These are phyloP conservation scores for Blastocladiella emersonii DNA, from an alignment of 371 early-diverging fungal species.

Conservation along the genomic window DNA sequence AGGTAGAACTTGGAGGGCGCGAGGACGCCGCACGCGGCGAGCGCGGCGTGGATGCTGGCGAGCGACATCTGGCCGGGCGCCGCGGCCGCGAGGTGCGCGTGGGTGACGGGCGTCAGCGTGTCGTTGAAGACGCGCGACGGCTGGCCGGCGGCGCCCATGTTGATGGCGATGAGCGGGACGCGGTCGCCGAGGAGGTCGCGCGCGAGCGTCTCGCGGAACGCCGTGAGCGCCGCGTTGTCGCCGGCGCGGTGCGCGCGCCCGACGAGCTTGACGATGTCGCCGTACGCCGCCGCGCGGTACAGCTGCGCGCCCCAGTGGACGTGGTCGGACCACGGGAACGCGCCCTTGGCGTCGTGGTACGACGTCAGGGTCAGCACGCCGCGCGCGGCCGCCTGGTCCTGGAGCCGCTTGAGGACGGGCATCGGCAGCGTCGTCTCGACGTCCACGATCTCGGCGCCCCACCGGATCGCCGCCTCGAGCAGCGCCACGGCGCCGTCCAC, in stretches of 20 bases:
- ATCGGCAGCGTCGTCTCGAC: conserved; percentile 46
- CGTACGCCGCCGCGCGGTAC: conserved; percentile 24
- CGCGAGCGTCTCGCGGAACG: conserved; percentile 30
- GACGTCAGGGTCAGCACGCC: conserved; percentile 63
- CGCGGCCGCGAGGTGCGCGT: conserved; percentile 61
- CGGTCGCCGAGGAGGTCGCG: conserved; percentile 13
- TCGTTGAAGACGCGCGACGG: conserved; percentile 73
- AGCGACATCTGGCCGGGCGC: conserved; percentile 93
- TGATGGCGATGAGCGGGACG: conserved; percentile 69
- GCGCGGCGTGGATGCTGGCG: conserved; percentile 56
- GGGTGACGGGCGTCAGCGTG: conserved; percentile 84
- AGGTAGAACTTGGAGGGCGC: conserved; percentile 58
- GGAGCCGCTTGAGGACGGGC: conserved; percentile 31
- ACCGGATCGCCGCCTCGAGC: conserved; percentile 50
- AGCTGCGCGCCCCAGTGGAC: conserved; percentile 21
- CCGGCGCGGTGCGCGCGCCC: conserved; percentile 54
- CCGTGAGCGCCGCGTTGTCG: conserved; percentile 64
- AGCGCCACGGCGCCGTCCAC: conserved; percentile 46
- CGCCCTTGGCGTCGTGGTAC: conserved; percentile 68
- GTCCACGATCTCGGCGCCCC: conserved; percentile 90
- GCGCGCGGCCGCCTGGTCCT: conserved; percentile 27
- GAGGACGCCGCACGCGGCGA: conserved; percentile 52
- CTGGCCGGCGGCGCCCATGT: conserved; percentile 85
- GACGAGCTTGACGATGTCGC: conserved; percentile 85
- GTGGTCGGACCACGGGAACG: conserved; percentile 43